A percentile compares a stretch with the other conserved stretches of the same genome.
Conservation (phyloP, 2,329 filamentous ascomycete species). For the Scedosporium boydii region DNA sequence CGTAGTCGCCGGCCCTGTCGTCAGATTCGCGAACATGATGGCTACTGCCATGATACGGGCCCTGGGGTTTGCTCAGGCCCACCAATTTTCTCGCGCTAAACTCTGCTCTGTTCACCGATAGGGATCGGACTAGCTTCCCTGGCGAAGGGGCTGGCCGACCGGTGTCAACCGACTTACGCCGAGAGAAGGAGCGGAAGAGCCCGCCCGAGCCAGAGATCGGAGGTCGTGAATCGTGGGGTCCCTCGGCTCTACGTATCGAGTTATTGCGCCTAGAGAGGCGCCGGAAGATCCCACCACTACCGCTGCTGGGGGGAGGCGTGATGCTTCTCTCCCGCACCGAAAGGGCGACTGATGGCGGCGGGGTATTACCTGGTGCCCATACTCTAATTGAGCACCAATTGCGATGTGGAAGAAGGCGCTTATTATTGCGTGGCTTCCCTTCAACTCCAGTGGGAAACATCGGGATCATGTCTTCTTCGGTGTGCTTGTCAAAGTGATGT, state of each 20-base stretch:
- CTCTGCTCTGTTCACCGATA: slow-evolving; percentile 9
- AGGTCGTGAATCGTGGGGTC: slow-evolving; percentile 20
- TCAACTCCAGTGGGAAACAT: slow-evolving; percentile 87
- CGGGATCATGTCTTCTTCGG: slow-evolving; percentile 92
- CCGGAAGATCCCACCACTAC: slow-evolving; percentile 21
- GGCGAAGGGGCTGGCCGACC: not conserved
- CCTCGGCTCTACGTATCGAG: slow-evolving; percentile 8
- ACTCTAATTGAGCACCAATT: slow-evolving; percentile 93
- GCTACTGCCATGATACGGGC: not conserved
- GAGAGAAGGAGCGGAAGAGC: slow-evolving; percentile 25
- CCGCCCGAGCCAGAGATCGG: slow-evolving; percentile 12
- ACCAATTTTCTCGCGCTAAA: slow-evolving; percentile 15
- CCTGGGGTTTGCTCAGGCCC: not conserved
- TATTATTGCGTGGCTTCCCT: slow-evolving; percentile 84
- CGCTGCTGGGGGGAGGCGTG: slow-evolving; percentile 24
- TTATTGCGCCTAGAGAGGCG: slow-evolving; percentile 28
- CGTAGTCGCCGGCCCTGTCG: slow-evolving; percentile 3
- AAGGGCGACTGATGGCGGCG: slow-evolving; percentile 54
- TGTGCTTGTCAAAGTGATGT: slow-evolving; percentile 63
- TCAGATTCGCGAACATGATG: not conserved
- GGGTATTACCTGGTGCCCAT: slow-evolving; percentile 71
- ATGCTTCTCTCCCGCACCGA: slow-evolving; percentile 35
- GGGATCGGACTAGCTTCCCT: slow-evolving; percentile 9
- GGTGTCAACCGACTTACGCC: slow-evolving; percentile 16
- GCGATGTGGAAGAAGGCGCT: slow-evolving; percentile 73